These are phyloP conservation scores for Fusarium compactum DNA, from an alignment of 2,329 filamentous ascomycete genomes.

Conservation along the genomic window DNA sequence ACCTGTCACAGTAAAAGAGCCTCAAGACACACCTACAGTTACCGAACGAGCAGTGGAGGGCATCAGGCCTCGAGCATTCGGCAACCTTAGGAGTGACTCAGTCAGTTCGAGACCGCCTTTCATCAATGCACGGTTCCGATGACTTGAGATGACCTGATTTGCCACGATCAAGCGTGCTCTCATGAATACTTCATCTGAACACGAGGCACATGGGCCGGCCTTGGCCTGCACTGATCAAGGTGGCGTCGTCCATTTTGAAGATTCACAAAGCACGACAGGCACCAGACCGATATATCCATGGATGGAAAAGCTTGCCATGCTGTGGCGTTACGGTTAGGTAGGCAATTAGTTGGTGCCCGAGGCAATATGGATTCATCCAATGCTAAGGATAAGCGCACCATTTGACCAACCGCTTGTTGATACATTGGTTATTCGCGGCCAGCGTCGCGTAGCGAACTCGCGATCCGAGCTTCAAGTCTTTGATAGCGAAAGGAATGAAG, in stretches of 20 bases:
- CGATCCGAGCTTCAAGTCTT: background rate
- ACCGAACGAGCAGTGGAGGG: background rate
- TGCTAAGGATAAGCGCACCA: background rate
- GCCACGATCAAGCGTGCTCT: constrained; percentile 15
- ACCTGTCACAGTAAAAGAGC: constrained; percentile 11
- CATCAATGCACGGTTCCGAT: constrained; percentile 29
- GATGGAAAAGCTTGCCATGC: constrained; percentile 2
- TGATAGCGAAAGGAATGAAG: background rate
- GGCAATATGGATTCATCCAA: background rate
- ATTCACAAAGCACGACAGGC: constrained; percentile 13
- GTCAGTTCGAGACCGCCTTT: background rate
- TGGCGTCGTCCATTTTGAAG: constrained; percentile 23
- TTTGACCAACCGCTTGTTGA: background rate
- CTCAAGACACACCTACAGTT: constrained; percentile 11
- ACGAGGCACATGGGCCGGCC: constrained; percentile 30
- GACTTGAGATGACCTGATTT: constrained; percentile 29
- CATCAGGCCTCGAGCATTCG: constrained; percentile 1
- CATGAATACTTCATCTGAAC: constrained; percentile 32
- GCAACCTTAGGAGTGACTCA: constrained; percentile 6
- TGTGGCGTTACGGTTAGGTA: constrained; percentile 4
- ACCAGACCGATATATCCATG: background rate
- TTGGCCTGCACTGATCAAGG: constrained; percentile 16
- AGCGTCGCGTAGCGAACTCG: constrained; percentile 7
- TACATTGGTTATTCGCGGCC: background rate
- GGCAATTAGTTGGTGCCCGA: background rate